A percentile compares a stretch with the other conserved stretches of the same genome.
These are phyloP conservation scores for Agarophyton chilense DNA, from an alignment of 23 red algal species.

Conservation along the genomic window DNA sequence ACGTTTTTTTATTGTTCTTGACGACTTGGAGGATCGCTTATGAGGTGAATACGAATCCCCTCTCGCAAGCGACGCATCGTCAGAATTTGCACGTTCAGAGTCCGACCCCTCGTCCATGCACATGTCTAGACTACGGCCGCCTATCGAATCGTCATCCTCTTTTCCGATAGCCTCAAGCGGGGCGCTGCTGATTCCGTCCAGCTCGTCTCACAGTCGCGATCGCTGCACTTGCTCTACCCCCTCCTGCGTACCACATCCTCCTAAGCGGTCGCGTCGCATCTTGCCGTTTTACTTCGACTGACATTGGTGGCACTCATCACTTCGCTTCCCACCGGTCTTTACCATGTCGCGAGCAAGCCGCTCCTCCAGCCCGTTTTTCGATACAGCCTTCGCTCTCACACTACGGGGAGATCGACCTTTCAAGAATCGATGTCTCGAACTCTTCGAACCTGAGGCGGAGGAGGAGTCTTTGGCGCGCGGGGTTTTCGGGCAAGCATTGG, in stretches of 20 bases:
- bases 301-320: not conserved
- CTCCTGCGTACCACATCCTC: too few relatives aligned
- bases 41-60: not conserved
- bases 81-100: conserved; percentile 47
- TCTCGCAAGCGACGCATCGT: conserved; percentile 21
- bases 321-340: not conserved
- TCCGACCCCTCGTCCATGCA: conserved; percentile 39
- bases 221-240: too few relatives aligned
- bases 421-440: not conserved
- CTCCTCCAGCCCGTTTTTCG: not conserved
- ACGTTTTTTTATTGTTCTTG: too few relatives aligned
- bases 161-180: too few relatives aligned
- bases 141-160: too few relatives aligned
- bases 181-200: too few relatives aligned
- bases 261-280: not conserved
- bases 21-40: not conserved
- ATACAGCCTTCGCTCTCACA: too few relatives aligned
- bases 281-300: not conserved
- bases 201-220: too few relatives aligned
- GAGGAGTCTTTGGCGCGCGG: not conserved
- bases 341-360: not conserved
- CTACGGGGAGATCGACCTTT: not conserved
- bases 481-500: not conserved
- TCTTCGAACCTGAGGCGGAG: not conserved
- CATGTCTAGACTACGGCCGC: too few relatives aligned